phyloP scores from a whole-genome alignment of 2,329 filamentous ascomycete genomes.

The Anthostomella pinea region DNA sequence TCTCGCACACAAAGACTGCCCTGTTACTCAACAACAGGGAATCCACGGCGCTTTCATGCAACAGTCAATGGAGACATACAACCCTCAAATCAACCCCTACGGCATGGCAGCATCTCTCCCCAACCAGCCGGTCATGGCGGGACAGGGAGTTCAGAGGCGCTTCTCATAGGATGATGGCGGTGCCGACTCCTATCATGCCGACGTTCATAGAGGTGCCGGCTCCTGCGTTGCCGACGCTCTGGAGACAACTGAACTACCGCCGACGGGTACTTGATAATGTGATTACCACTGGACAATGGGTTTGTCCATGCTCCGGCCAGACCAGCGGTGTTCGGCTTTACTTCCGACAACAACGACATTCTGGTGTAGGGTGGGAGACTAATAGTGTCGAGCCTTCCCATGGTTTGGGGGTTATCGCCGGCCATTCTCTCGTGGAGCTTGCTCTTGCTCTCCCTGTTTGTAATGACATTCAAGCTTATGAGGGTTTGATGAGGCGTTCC shows the following conservation, averaged over 20 bases:
- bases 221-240: slow-evolving; percentile 1
- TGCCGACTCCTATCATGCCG: slow-evolving; percentile 14
- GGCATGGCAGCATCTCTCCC: slow-evolving; percentile 53
- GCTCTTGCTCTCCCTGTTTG: slow-evolving; percentile 30
- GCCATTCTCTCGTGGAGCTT: slow-evolving; percentile 5
- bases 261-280: too few species aligned
- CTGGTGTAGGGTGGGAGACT: slow-evolving; percentile 14
- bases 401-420: slow-evolving; percentile 14
- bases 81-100: slow-evolving; percentile 57
- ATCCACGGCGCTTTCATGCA: slow-evolving; percentile 58
- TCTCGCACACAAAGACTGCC: slow-evolving; percentile 93
- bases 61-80: slow-evolving; percentile 53
- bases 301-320: slow-evolving; percentile 1
- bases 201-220: slow-evolving; percentile 3
- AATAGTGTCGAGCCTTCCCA: slow-evolving; percentile 20
- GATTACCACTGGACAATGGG: slow-evolving; percentile 2
- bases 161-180: slow-evolving; percentile 47
- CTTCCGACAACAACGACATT: too few species aligned
- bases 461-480: slow-evolving; percentile 38
- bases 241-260: too few species aligned
- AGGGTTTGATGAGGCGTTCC: slow-evolving; percentile 30
- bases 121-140: slow-evolving; percentile 54
- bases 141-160: slow-evolving; percentile 53
- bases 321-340: too few species aligned
- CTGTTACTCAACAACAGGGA: slow-evolving; percentile 84